Percentiles rank a stretch among this genome's conserved stretches.
Conservation (phyloP, 129 eudicot species). For the Sambucus nigra region DNA sequence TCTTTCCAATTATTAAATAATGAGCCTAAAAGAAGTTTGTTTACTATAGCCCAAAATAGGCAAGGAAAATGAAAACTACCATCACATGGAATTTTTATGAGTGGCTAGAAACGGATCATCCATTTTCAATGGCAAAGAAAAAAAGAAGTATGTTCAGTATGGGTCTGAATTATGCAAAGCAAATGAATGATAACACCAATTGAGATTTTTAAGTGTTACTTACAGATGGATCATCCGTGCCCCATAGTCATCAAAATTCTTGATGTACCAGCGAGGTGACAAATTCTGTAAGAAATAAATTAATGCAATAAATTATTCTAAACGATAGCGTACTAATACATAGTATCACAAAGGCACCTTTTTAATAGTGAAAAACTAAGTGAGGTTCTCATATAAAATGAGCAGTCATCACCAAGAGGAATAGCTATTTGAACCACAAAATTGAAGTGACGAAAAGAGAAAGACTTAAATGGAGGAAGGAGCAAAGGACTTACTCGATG, state of each 20-base stretch:
- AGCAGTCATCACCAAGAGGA: no score
- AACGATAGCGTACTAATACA: not conserved
- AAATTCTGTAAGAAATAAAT: slow-evolving; percentile 39
- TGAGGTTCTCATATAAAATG: no score
- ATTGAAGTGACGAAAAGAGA: not conserved
- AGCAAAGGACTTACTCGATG: slow-evolving; percentile 52
- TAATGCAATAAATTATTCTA: slow-evolving; percentile 1
- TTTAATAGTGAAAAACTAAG: no score
- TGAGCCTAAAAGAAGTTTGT: not conserved
- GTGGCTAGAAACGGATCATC: not conserved
- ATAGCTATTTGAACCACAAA: no score
- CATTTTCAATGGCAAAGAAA: not conserved
- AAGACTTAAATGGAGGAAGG: slow-evolving; percentile 8
- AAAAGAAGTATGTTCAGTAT: not conserved
- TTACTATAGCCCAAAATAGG: not conserved
- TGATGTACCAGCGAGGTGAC: slow-evolving; percentile 91
- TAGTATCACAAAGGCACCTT: not conserved
- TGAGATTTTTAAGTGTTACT: slow-evolving; percentile 17
- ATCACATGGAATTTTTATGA: not conserved
- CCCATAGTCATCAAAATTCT: slow-evolving; percentile 54
- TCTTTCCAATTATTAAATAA: not conserved
- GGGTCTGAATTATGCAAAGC: not conserved
- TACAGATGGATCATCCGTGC: slow-evolving; percentile 85
- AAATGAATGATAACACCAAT: not conserved
- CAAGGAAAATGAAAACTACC: no score